phyloP scores from a whole-genome alignment of 768 basidiomycete species.

The Russula lepida region DNA sequence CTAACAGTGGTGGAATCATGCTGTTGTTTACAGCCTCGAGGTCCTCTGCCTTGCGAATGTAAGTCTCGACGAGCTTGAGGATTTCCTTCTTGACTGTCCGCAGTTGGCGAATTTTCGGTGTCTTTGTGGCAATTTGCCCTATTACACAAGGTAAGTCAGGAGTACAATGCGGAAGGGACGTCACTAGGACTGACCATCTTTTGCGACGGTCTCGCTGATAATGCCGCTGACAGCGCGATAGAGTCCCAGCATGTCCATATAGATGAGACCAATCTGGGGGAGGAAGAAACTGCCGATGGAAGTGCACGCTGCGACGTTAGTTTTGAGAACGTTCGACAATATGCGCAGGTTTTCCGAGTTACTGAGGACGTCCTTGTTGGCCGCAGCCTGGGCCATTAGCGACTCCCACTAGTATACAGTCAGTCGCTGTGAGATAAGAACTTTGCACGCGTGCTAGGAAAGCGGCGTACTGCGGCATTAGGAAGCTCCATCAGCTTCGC shows the following conservation, averaged over 20 bases:
- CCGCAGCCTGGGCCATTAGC: conserved; percentile 90
- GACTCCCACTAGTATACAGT: conserved; percentile 74
- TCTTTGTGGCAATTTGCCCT: conserved; percentile 92
- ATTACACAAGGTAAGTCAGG: conserved; percentile 15
- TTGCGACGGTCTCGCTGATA: conserved; percentile 86
- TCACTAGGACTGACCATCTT: conserved; percentile 49
- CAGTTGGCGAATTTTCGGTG: conserved; percentile 88
- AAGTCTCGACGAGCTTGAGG: conserved; percentile 93
- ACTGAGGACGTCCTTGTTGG: conserved; percentile 85
- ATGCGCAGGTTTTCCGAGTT: conserved; percentile 95
- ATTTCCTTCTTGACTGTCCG: conserved; percentile 99
- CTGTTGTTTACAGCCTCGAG: conserved; percentile 85
- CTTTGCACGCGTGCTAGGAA: neutral
- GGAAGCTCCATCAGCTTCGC: conserved; percentile 94
- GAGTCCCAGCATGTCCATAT: conserved; percentile 95
- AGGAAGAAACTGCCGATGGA: conserved; percentile 96
- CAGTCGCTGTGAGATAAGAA: neutral
- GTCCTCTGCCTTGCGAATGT: conserved; percentile 95
- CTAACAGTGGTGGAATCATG: conserved; percentile 90
- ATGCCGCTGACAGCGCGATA: conserved; percentile 97
- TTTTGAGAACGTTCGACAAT: conserved; percentile 92
- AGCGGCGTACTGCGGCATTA: conserved; percentile 65
- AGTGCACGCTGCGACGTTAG: conserved; percentile 94
- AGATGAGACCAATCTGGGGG: conserved; percentile 93
- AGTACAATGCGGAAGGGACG: neutral